These are phyloP conservation scores for Cystofilobasidium capitatum DNA, from an alignment of 768 basidiomycete species.

Conservation along the genomic window DNA sequence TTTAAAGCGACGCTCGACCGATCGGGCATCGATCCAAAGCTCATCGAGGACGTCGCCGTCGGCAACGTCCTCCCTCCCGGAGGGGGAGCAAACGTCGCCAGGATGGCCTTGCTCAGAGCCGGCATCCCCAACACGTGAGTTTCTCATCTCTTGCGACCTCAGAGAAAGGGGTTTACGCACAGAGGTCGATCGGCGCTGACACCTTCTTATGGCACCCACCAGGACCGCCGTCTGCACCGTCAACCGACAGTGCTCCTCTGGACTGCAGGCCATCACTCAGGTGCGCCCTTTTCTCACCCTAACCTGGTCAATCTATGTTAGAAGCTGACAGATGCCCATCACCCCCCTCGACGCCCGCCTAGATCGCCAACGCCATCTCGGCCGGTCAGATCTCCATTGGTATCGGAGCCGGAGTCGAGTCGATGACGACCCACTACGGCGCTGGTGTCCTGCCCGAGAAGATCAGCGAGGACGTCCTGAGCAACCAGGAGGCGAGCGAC, in stretches of 20 bases:
- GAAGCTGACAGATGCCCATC: background rate
- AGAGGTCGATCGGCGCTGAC: background rate
- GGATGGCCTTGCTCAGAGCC: constrained; percentile 77
- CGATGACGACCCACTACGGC: constrained; percentile 53
- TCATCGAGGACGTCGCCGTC: constrained; percentile 74
- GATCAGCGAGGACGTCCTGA: constrained; percentile 52
- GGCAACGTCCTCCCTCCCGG: constrained; percentile 82
- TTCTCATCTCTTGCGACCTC: background rate
- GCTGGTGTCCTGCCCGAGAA: constrained; percentile 42
- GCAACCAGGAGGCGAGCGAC: constrained; percentile 47
- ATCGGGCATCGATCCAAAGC: constrained; percentile 61
- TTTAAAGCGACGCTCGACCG: constrained; percentile 47
- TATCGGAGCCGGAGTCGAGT: constrained; percentile 48
- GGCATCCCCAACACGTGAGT: constrained; percentile 63
- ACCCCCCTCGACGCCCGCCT: background rate
- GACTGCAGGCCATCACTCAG: constrained; percentile 67
- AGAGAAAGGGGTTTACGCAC: background rate
- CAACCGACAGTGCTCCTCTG: constrained; percentile 84
- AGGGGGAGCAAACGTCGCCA: constrained; percentile 68
- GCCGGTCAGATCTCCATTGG: constrained; percentile 79
- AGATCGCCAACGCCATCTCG: constrained; percentile 66
- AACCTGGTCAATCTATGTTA: background rate
- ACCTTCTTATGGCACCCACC: too few species aligned
- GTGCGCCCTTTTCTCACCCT: background rate
- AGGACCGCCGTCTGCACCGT: constrained; percentile 66